These are phyloP conservation scores for Auricularia auricula-judae DNA, from an alignment of 768 basidiomycete genomes.

Conservation along the genomic window DNA sequence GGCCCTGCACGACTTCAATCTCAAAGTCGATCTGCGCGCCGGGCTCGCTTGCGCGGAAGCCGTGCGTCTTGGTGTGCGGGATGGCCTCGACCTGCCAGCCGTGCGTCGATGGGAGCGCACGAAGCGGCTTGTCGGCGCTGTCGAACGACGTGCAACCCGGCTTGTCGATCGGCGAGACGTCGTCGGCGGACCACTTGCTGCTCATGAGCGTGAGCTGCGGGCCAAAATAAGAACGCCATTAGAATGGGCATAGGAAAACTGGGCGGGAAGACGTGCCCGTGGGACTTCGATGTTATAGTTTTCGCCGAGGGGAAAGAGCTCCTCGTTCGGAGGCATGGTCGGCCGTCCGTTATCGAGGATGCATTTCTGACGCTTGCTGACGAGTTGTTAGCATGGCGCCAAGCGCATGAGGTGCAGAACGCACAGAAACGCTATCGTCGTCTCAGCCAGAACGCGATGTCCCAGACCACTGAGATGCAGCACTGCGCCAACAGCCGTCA, in stretches of 20 bases:
- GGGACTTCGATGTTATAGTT: not conserved
- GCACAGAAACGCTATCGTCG: slow-evolving; percentile 2
- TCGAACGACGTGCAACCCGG: slow-evolving; percentile 3
- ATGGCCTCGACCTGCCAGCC: not conserved
- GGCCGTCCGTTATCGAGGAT: not conserved
- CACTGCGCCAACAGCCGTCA: not conserved
- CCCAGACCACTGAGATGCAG: slow-evolving; percentile 1
- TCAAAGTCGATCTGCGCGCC: not conserved
- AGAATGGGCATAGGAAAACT: no score
- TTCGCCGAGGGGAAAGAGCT: not conserved
- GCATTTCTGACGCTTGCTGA: not conserved
- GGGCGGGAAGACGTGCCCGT: not conserved
- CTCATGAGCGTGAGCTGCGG: not conserved
- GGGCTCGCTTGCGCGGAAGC: not conserved
- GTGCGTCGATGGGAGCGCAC: not conserved
- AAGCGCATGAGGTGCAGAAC: not conserved
- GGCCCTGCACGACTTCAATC: not conserved
- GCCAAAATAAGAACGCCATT: no score
- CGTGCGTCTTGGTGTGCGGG: not conserved
- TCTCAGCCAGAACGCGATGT: slow-evolving; percentile 1
- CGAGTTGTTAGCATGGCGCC: not conserved
- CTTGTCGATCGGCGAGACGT: not conserved
- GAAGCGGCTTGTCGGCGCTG: not conserved
- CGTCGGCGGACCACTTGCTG: not conserved
- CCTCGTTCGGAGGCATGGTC: not conserved